These are phyloP conservation scores for Penicillium chermesinum DNA, from an alignment of 495 filamentous ascomycete species.

Conservation along the genomic window DNA sequence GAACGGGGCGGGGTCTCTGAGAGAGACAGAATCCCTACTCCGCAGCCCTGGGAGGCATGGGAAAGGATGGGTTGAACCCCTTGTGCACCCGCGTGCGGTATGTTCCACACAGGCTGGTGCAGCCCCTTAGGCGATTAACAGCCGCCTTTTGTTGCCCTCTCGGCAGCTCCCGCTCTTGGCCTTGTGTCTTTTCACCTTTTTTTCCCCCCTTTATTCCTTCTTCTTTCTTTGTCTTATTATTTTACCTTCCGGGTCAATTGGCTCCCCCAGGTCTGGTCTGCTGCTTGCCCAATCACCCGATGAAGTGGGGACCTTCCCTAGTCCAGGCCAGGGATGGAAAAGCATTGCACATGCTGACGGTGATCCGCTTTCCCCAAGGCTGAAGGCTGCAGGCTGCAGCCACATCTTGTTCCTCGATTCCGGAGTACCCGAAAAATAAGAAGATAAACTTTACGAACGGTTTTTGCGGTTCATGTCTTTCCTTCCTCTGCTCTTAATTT, in stretches of 20 bases:
- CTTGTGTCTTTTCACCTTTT: not conserved
- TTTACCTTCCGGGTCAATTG: too few relatives aligned
- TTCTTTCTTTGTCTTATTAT: too few relatives aligned
- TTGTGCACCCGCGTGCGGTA: slow-evolving; percentile 38
- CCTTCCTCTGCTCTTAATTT: too few relatives aligned
- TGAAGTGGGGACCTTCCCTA: slow-evolving; percentile 16
- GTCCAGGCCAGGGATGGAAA: slow-evolving; percentile 26
- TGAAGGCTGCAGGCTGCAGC: slow-evolving; percentile 22
- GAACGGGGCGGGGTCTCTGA: too few relatives aligned
- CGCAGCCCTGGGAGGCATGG: too few relatives aligned
- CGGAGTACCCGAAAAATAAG: slow-evolving; percentile 19
- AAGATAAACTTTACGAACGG: too few relatives aligned
- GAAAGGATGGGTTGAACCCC: slow-evolving; percentile 15
- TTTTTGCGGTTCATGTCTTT: too few relatives aligned
- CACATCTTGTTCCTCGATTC: slow-evolving; percentile 27
- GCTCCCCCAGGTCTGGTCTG: too few relatives aligned
- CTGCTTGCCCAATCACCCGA: slow-evolving; percentile 11
- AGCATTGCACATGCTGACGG: slow-evolving; percentile 16
- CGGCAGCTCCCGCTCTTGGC: slow-evolving; percentile 9
- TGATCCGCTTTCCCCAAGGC: slow-evolving; percentile 11
- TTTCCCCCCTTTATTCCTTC: not conserved
- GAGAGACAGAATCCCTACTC: too few relatives aligned
- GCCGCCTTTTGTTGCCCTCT: slow-evolving; percentile 10
- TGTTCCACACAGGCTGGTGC: slow-evolving; percentile 28
- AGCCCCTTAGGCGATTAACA: slow-evolving; percentile 4